Evolutionary conservation across 2,329 filamentous ascomycete genomes (phyloP).

Genomic region (Botrytis tulipae): DNA sequence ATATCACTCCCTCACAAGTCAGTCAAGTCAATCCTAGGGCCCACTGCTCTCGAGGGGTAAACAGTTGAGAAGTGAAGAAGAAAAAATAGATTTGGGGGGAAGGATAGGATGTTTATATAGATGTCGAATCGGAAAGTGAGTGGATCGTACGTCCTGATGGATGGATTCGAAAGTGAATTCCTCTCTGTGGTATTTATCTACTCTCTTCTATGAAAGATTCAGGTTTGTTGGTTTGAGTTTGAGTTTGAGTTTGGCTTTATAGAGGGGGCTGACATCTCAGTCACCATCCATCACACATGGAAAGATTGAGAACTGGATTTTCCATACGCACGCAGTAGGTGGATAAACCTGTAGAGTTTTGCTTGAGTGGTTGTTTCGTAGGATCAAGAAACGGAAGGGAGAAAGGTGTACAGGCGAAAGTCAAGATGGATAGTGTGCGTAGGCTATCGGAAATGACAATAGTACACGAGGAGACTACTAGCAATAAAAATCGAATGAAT

Average conservation of each 20-base stretch:
- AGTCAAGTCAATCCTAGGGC: not conserved
- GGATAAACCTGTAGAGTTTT: too few relatives aligned
- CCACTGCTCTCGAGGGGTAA: not conserved
- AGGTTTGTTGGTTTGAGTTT: too few relatives aligned
- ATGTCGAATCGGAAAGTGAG: not conserved
- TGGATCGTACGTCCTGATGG: not conserved
- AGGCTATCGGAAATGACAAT: not conserved
- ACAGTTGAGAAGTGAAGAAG: not conserved
- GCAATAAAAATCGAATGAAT: not conserved
- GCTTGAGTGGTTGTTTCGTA: not conserved
- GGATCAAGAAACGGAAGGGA: rapidly evolving
- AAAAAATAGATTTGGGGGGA: not conserved
- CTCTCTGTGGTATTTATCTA: not conserved
- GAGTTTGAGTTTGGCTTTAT: not conserved
- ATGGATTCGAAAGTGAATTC: not conserved
- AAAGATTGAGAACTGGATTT: not conserved
- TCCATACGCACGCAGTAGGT: too few relatives aligned
- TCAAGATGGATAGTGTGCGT: not conserved
- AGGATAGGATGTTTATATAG: not conserved
- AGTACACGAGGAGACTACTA: not conserved
- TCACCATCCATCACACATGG: not conserved
- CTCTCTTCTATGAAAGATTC: not conserved
- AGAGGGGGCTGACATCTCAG: rapidly evolving
- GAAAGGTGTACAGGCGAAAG: too few relatives aligned
- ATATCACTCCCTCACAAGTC: too few relatives aligned